Percentiles rank a stretch among this genome's conserved stretches.
Conservation (phyloP, 2,329 filamentous ascomycete genomes). For the Geosmithia morbida region DNA sequence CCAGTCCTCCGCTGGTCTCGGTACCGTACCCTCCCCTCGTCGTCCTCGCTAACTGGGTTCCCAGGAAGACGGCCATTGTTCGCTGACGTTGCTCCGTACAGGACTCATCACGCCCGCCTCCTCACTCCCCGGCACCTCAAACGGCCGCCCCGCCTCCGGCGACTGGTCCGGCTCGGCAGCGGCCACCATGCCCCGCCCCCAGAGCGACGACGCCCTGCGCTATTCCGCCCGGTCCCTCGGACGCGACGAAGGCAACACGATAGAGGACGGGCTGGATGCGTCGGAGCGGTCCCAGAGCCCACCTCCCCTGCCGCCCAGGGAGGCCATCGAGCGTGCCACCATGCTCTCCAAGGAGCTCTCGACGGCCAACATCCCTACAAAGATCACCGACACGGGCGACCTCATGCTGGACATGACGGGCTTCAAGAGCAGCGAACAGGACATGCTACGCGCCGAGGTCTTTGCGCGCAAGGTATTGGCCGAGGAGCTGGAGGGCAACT, state of each 20-base stretch:
- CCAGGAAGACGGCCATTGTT: not conserved
- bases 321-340: slow-evolving; percentile 72
- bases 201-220: slow-evolving; percentile 41
- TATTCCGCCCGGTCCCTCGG: slow-evolving; percentile 24
- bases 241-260: slow-evolving; percentile 14
- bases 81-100: slow-evolving; percentile 8
- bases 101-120: slow-evolving; percentile 37
- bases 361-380: slow-evolving; percentile 80
- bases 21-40: not conserved
- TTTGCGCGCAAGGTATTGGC: slow-evolving; percentile 83
- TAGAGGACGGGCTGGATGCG: slow-evolving; percentile 8
- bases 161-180: slow-evolving; percentile 31
- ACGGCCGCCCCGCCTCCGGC: slow-evolving; percentile 29
- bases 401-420: slow-evolving; percentile 97
- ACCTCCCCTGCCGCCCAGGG: slow-evolving; percentile 53
- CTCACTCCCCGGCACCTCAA: slow-evolving; percentile 34
- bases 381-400: slow-evolving; percentile 85
- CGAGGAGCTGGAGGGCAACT: slow-evolving; percentile 86
- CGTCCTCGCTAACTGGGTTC: not conserved
- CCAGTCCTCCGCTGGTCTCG: not conserved
- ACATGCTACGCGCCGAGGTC: slow-evolving; percentile 83
- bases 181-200: slow-evolving; percentile 16
- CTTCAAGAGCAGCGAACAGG: slow-evolving; percentile 88
- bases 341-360: slow-evolving; percentile 77
- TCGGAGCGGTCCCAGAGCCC: slow-evolving; percentile 61